These are phyloP conservation scores for Phaeomoniella chlamydospora DNA, from an alignment of 2,329 filamentous ascomycete species.

Conservation along the genomic window DNA sequence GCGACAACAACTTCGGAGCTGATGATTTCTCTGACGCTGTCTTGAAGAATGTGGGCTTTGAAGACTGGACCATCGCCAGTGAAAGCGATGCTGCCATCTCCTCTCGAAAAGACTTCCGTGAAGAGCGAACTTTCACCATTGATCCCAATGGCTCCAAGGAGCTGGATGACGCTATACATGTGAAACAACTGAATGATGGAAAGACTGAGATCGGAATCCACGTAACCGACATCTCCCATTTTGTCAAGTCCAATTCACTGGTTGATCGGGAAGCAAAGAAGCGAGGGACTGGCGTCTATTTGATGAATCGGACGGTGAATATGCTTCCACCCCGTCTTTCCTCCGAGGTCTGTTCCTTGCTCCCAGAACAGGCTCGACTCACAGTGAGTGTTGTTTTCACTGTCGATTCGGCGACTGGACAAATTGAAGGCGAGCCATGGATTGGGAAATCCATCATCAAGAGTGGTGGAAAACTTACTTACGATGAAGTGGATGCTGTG, in stretches of 20 bases:
- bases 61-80: constrained; percentile 76
- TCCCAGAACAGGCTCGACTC: constrained; percentile 76
- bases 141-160: constrained; percentile 79
- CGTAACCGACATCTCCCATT: constrained; percentile 88
- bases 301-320: constrained; percentile 77
- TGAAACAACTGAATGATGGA: constrained; percentile 70
- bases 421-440: constrained; percentile 80
- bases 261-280: constrained; percentile 97
- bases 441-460: constrained; percentile 88
- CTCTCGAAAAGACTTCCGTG: constrained; percentile 76
- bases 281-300: constrained; percentile 86
- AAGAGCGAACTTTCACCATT: constrained; percentile 79
- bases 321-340: constrained; percentile 80
- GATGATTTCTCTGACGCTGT: constrained; percentile 98
- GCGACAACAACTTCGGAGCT: constrained; percentile 96
- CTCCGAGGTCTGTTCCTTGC: constrained; percentile 74
- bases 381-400: constrained; percentile 88
- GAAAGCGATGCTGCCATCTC: constrained; percentile 64
- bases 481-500: constrained; percentile 74
- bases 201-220: constrained; percentile 91
- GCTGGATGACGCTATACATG: constrained; percentile 82
- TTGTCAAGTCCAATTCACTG: constrained; percentile 88
- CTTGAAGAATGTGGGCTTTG: constrained; percentile 76
- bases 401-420: constrained; percentile 68
- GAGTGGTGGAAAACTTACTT: constrained; percentile 72